Percentiles rank a stretch among this genome's conserved stretches.
Evolutionary conservation across 495 filamentous ascomycete species (phyloP).

Genomic region (Aspergillus indologenus): DNA sequence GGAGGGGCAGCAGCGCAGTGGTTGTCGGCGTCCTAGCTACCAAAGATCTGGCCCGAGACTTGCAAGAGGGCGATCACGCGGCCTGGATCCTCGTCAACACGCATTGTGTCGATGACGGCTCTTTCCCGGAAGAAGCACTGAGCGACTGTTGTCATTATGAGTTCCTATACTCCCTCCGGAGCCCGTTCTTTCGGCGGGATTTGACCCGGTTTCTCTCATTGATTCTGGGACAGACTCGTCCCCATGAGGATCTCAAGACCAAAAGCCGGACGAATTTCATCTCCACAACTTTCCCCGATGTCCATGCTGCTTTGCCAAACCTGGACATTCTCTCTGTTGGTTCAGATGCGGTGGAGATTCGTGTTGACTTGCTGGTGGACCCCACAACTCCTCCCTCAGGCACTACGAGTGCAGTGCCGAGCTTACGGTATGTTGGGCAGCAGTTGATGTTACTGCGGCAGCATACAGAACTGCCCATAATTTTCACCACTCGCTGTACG

Average conservation of each 20-base stretch:
- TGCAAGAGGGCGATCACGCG: slow-evolving; percentile 45
- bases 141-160: slow-evolving; percentile 72
- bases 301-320: slow-evolving; percentile 77
- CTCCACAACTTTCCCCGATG: slow-evolving; percentile 82
- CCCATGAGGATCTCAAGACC: slow-evolving; percentile 69
- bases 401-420: slow-evolving; percentile 58
- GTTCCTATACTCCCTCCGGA: slow-evolving; percentile 69
- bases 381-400: slow-evolving; percentile 51
- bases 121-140: slow-evolving; percentile 60
- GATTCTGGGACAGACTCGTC: slow-evolving; percentile 69
- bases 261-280: slow-evolving; percentile 79
- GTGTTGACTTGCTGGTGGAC: slow-evolving; percentile 77
- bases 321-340: slow-evolving; percentile 82
- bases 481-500: slow-evolving; percentile 78
- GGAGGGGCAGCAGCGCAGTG: slow-evolving; percentile 44
- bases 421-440: slow-evolving; percentile 77
- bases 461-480: slow-evolving; percentile 80
- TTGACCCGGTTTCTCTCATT: slow-evolving; percentile 73
- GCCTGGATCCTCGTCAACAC: slow-evolving; percentile 64
- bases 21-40: slow-evolving; percentile 56
- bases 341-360: slow-evolving; percentile 77
- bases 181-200: slow-evolving; percentile 69
- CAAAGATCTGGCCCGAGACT: slow-evolving; percentile 49
- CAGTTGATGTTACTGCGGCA: slow-evolving; percentile 80
- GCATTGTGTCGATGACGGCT: slow-evolving; percentile 67